Evolutionary conservation across 1,139 yeast species (phyloP).

Genomic region (Arxiozyma telluris): DNA sequence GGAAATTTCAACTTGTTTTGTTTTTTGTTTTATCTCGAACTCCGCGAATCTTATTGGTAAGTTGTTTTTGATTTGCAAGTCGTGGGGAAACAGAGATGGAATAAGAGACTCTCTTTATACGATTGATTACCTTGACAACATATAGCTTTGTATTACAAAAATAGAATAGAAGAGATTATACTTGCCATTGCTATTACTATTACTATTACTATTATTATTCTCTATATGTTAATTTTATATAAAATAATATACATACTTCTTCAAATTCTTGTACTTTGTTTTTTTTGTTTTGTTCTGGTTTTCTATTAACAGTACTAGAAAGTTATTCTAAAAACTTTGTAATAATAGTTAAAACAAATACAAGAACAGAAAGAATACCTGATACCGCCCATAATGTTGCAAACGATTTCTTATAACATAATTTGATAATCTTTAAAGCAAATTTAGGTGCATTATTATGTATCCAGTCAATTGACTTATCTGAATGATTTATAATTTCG

Average conservation of each 20-base stretch:
- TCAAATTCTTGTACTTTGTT: too few species aligned
- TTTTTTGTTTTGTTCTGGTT: background rate
- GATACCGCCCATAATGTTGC: background rate
- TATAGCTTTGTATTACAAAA: too few species aligned
- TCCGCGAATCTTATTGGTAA: slow-evolving; percentile 2
- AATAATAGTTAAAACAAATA: background rate
- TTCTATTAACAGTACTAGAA: background rate
- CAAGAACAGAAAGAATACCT: background rate
- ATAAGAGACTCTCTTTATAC: too few species aligned
- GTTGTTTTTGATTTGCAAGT: background rate
- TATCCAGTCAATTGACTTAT: slow-evolving; percentile 1
- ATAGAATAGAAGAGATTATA: too few species aligned
- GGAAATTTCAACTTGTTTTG: background rate
- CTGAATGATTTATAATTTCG: background rate
- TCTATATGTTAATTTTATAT: too few species aligned
- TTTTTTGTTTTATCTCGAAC: background rate
- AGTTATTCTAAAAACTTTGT: background rate
- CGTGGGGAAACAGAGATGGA: too few species aligned
- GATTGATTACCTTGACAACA: too few species aligned
- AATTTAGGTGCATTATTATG: background rate
- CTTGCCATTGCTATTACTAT: too few species aligned
- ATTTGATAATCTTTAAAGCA: background rate
- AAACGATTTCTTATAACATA: background rate
- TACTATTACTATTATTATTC: too few species aligned
- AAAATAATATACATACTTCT: too few species aligned